These are phyloP conservation scores for Metrosideros polymorpha DNA, from an alignment of 441 rosid genomes.

Conservation along the genomic window DNA sequence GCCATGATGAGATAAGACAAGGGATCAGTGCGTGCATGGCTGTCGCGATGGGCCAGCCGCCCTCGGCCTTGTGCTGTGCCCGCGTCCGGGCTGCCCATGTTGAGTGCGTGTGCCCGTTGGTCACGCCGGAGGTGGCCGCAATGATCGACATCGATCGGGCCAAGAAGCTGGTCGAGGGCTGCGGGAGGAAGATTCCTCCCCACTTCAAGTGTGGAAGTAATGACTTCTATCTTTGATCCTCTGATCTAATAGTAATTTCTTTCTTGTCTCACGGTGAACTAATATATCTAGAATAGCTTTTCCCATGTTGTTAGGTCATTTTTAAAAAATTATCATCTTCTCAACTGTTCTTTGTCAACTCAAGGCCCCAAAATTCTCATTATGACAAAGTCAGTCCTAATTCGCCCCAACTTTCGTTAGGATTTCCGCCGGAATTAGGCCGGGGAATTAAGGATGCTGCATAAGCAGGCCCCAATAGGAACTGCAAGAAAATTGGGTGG, in stretches of 20 bases:
- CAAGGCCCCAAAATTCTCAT: background rate
- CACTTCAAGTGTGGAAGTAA: slow-evolving; percentile 18
- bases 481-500: background rate
- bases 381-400: background rate
- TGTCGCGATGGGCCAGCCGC: slow-evolving; percentile 5
- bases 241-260: background rate
- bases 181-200: slow-evolving; percentile 11
- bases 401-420: background rate
- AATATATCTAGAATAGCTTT: background rate
- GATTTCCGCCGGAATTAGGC: background rate
- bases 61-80: slow-evolving; percentile 4
- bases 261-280: background rate
- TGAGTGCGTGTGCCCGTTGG: slow-evolving; percentile 3
- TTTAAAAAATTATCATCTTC: background rate
- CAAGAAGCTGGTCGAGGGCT: slow-evolving; percentile 3
- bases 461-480: background rate
- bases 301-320: background rate
- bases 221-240: background rate
- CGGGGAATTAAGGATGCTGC: background rate
- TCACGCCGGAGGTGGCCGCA: slow-evolving; percentile 1
- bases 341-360: background rate
- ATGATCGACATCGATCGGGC: background rate
- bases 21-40: background rate
- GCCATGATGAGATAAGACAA: slow-evolving; percentile 4
- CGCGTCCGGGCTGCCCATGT: background rate